Base-by-base conservation (phyloP, 192 early-diverging fungal genomes). In the Chytriomyces sp. region DNA sequence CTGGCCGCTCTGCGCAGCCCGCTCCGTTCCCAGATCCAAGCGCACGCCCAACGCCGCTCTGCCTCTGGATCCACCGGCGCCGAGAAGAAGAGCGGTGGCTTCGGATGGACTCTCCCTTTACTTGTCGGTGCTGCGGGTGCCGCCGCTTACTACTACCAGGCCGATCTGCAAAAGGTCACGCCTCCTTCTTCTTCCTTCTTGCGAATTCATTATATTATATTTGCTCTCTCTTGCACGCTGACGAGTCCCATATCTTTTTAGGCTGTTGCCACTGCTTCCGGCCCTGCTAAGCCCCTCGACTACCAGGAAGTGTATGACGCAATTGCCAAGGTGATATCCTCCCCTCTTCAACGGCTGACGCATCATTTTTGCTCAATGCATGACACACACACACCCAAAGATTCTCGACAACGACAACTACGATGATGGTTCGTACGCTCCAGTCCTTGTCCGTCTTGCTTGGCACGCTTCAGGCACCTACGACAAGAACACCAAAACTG, bases 391-490 rank as follows among this genome's bases (percentile, higher is more conserved):
- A 60, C 5, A 59, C 47, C 59, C 35, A 35, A 35, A 35, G 35
- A 35, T 35, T 2, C 53, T 57, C 53, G 78, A 77, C 72, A 83
- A 85, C 75, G 74, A 70, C 63, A 75, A 85, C 75, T 87, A 84
- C 64, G 86, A 87, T 69, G 92, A 93, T 79, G 91, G 89, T 5
- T 89, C 90, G 24, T 81, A 87, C 72, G 92, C 86, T 4, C 91
- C 92, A 20, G 86, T 93, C 47, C 80, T 93, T 45, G 76, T 84
- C 2, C 83, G 82, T 62, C 79, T 90, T 20, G 87, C 87, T 7
- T 89, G 86, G 86, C 92, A 93, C 69, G 91, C 90, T 20, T 82
- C 87, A 46, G 92, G 92, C 49, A 93, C 92, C 67, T 93, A 87
- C 77, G 87, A 89, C 80, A 82, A 80, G 62, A 26, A 69, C 63